Conservation (phyloP, 352 stramenopile species). For the Pythium pectinolyticum region DNA sequence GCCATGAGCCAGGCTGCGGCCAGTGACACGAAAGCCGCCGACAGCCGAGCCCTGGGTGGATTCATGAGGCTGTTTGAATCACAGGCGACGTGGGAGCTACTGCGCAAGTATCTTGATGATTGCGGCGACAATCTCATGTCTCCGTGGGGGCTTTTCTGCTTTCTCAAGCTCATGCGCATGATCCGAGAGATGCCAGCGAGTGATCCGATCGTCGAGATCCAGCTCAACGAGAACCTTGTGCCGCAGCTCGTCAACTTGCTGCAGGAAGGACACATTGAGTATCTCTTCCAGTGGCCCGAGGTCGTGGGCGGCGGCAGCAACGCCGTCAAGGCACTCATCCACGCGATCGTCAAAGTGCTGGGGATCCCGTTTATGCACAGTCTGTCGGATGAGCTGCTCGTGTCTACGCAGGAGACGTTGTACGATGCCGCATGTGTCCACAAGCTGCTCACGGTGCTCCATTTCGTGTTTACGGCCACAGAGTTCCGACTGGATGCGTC, state of each 20-base stretch:
- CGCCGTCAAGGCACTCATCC: conserved; percentile 79
- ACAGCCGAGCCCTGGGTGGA: conserved; percentile 31
- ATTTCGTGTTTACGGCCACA: conserved; percentile 57
- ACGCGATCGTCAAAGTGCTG: conserved; percentile 84
- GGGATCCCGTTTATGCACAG: conserved; percentile 76
- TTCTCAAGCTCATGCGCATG: conserved; percentile 77
- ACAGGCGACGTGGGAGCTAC: conserved; percentile 46
- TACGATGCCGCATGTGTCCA: conserved; percentile 70
- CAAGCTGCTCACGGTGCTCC: conserved; percentile 62
- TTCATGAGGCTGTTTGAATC: conserved; percentile 51
- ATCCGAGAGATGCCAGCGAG: conserved; percentile 66
- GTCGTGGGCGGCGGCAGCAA: conserved; percentile 73
- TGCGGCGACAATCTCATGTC: conserved; percentile 69
- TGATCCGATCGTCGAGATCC: conserved; percentile 39
- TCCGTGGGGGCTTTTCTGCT: conserved; percentile 82
- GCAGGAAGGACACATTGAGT: conserved; percentile 54
- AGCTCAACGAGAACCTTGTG: conserved; percentile 59
- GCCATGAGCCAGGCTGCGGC: conserved; percentile 30
- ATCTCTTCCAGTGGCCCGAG: conserved; percentile 76
- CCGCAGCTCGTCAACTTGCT: conserved; percentile 61
- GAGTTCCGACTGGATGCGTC: conserved; percentile 57
- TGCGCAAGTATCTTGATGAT: conserved; percentile 13
- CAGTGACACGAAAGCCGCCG: neutral
- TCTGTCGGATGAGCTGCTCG: conserved; percentile 62
- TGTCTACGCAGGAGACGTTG: conserved; percentile 67